Percentiles rank a stretch among this genome's conserved stretches.
These are phyloP conservation scores for Kluyveromyces marxianus DNA, from an alignment of 1,139 yeast genomes.

Conservation along the genomic window DNA sequence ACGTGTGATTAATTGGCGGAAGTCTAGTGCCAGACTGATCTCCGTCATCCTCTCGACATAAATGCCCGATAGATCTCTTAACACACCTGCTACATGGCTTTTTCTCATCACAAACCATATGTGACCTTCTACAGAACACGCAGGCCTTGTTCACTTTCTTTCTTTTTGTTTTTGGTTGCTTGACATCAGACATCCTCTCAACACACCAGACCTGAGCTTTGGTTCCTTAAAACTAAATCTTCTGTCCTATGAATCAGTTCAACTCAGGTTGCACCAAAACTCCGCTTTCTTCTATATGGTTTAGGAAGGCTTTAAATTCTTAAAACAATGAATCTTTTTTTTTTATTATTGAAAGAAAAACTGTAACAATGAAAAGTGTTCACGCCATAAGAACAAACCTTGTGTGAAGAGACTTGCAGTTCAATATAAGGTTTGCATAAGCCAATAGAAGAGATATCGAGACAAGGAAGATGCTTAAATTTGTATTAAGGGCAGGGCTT, in stretches of 20 bases:
- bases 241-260: too few species aligned
- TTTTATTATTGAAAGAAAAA: too few species aligned
- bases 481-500: not conserved
- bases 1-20: too few species aligned
- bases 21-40: slow-evolving; percentile 3
- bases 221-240: not conserved
- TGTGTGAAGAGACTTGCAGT: too few species aligned
- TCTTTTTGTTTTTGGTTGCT: slow-evolving; percentile 9
- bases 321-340: too few species aligned
- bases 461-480: not conserved
- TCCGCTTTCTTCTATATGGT: too few species aligned
- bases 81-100: slow-evolving; percentile 87
- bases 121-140: slow-evolving; percentile 86
- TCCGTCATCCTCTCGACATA: slow-evolving; percentile 65
- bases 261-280: too few species aligned
- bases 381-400: too few species aligned
- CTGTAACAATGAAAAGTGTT: too few species aligned
- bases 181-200: not conserved
- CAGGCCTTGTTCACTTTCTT: slow-evolving; percentile 48
- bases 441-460: not conserved
- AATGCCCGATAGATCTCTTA: slow-evolving; percentile 79
- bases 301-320: too few species aligned
- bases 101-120: slow-evolving; percentile 84
- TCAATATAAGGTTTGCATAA: too few species aligned
- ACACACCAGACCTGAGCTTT: not conserved